phyloP scores from a whole-genome alignment of 495 filamentous ascomycete genomes.

The Xylaria sp. region DNA sequence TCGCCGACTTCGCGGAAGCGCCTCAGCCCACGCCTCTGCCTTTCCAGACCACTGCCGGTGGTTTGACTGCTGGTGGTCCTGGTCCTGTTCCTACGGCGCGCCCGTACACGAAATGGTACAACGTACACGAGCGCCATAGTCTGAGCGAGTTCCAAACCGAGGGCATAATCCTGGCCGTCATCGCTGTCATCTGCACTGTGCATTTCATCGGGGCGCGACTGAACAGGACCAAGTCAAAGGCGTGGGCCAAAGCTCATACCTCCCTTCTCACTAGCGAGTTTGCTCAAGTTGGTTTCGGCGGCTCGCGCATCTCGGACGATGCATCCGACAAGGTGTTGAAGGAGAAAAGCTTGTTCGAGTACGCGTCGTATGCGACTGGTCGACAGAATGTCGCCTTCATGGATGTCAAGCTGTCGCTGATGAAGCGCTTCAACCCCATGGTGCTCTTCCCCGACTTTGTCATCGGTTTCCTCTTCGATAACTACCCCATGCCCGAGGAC shows the following conservation, averaged over 20 bases:
- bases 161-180: constrained; percentile 76
- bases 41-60: constrained; percentile 35
- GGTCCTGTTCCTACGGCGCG: constrained; percentile 57
- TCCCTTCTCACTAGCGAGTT: constrained; percentile 80
- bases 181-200: constrained; percentile 74
- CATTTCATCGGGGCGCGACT: constrained; percentile 83
- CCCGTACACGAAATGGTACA: constrained; percentile 95
- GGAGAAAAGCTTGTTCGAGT: constrained; percentile 86
- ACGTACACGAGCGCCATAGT: constrained; percentile 86
- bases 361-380: constrained; percentile 87
- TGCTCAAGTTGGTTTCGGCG: constrained; percentile 81
- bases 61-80: constrained; percentile 48
- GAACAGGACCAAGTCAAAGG: constrained; percentile 79
- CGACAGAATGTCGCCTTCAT: constrained; percentile 92
- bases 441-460: constrained; percentile 70
- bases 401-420: constrained; percentile 80
- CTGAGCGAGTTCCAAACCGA: constrained; percentile 86
- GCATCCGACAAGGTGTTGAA: constrained; percentile 69
- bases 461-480: constrained; percentile 81
- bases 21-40: constrained; percentile 65
- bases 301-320: constrained; percentile 48
- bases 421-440: constrained; percentile 90
- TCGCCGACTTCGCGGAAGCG: constrained; percentile 78
- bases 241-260: constrained; percentile 79
- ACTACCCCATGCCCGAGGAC: constrained; percentile 70